Evolutionary conservation across 805 yeast genomes (phyloP).

Genomic region (Wickerhamiella siamensis): DNA sequence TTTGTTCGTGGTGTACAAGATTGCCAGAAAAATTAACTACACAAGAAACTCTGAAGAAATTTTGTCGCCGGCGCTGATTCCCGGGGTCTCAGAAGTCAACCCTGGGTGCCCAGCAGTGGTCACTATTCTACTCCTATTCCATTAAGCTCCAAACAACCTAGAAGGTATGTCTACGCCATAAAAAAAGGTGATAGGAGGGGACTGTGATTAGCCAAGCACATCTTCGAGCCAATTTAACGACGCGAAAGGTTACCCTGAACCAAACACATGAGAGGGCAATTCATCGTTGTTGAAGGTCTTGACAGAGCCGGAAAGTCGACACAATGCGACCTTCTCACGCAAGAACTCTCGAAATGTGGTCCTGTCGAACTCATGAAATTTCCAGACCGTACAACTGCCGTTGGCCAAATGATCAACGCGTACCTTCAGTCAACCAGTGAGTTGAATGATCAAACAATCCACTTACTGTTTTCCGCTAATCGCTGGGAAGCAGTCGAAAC

Average conservation of each 20-base stretch:
- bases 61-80: constrained; percentile 25
- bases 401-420: constrained; percentile 63
- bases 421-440: constrained; percentile 41
- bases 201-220: background rate
- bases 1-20: too few species aligned
- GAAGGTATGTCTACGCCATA: too few species aligned
- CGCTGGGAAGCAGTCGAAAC: constrained; percentile 67
- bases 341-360: constrained; percentile 18
- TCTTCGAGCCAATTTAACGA: too few species aligned
- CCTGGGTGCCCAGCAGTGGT: constrained; percentile 27
- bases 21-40: background rate
- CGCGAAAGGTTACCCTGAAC: background rate
- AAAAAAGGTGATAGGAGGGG: background rate
- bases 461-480: constrained; percentile 79
- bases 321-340: constrained; percentile 39
- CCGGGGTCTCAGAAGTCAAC: constrained; percentile 23
- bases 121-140: constrained; percentile 11
- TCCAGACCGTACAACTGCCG: constrained; percentile 74
- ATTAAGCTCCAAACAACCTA: too few species aligned
- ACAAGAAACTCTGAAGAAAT: background rate
- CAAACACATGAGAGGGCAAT: constrained; percentile 39
- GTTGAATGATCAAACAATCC: constrained; percentile 68
- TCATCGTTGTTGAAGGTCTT: constrained; percentile 80
- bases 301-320: constrained; percentile 94
- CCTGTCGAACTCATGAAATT: constrained; percentile 50